Conservation (phyloP, 805 yeast species). For the Saccharomycopsis schoenii region DNA sequence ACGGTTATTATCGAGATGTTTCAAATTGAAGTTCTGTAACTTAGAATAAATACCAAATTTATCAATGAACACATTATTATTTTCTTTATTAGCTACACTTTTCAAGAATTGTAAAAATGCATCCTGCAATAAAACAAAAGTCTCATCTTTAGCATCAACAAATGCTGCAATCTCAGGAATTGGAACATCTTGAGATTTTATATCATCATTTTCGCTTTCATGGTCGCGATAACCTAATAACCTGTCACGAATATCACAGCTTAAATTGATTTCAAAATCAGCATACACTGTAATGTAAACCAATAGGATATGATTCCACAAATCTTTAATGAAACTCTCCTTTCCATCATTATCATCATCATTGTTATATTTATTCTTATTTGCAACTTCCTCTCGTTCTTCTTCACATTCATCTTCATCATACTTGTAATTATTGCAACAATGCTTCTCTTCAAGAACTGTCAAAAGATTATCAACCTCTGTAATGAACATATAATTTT, state of each 20-base stretch:
- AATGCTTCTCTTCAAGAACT: neutral
- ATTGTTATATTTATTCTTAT: neutral
- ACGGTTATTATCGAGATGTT: neutral
- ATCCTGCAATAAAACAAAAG: slow-evolving; percentile 11
- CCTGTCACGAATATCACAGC: slow-evolving; percentile 10
- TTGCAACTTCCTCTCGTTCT: neutral
- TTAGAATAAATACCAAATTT: slow-evolving; percentile 4
- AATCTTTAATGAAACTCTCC: neutral
- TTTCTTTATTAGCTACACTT: slow-evolving; percentile 9
- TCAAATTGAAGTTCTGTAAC: neutral
- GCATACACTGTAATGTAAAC: slow-evolving; percentile 6
- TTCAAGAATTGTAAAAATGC: slow-evolving; percentile 17
- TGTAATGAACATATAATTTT: slow-evolving; percentile 14
- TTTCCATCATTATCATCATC: neutral
- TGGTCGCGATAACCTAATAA: slow-evolving; percentile 8
- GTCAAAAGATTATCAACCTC: neutral
- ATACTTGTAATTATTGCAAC: neutral
- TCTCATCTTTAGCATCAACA: slow-evolving; percentile 15
- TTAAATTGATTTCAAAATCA: slow-evolving; percentile 16
- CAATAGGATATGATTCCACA: slow-evolving; percentile 8
- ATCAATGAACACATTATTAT: slow-evolving; percentile 9
- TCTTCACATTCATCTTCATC: neutral
- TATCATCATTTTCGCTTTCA: slow-evolving; percentile 1
- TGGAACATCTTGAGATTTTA: neutral
- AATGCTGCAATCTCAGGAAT: slow-evolving; percentile 4